Evolutionary conservation across 2,329 filamentous ascomycete species (phyloP), one percentile per base, ranked within the genome.

Genomic region (Lojkania enalia): DNA sequence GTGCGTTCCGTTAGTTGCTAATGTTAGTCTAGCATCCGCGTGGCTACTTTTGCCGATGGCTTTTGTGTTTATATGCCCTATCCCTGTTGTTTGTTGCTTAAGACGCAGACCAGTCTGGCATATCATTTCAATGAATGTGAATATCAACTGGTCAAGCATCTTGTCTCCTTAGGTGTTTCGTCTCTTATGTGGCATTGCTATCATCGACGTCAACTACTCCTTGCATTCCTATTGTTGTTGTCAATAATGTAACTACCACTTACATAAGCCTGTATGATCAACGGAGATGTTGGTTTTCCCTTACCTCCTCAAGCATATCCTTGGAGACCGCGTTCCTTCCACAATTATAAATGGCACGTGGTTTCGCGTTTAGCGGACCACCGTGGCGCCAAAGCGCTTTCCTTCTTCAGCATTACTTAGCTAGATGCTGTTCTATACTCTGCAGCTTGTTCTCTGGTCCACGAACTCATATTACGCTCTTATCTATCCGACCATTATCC

Each of bases 21-120:
- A 48, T 12, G 48, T 39, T 48, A 41, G 38, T 47, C 43, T 39
- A 33, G 40, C 40, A 33, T 35, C 30, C 30, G 30, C 14, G 14
- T 15, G 23, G 30, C 30, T 33, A 11, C 42, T 46, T 40, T 46
- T 50, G 44, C 54, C 36, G 30, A 9, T 36, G 33, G 9, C 15
- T 12, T 37, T 36, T 36, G 33, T 36, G 33, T 19, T 21, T 18
- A 9, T 11, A 6, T 36, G 33, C 15, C 18, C 20, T 13, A 3
- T 16, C 41, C 11, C 13, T 37, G 9, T 6, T 9, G 42, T 45
- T 54, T 54, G 33, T 27, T n/a, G 45, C 48, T 36, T 40, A 42
- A 48, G 39, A 52, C 42, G 43, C 45, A 52, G 36, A 48, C 48
- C 52, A 49, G 49, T 44, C 42, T 52, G 50, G 49, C 39, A 52